phyloP scores from a whole-genome alignment of 1,284 basidiomycete genomes.

The Cutaneotrichosporon cutaneum region DNA sequence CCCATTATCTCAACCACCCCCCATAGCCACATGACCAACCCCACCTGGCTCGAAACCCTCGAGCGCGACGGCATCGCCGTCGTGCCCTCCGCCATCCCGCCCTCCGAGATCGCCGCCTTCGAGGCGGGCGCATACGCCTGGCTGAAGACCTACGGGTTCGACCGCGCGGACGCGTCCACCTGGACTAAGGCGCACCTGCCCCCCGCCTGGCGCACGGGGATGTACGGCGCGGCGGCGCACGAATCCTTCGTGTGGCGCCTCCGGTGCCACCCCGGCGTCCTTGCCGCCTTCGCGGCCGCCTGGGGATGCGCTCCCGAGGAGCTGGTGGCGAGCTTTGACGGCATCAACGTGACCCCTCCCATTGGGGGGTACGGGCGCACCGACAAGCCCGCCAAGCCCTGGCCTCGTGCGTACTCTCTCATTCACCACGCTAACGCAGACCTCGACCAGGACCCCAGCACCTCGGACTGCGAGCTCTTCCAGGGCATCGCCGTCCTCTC shows the following conservation, averaged over 20 bases:
- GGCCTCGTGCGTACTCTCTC: slow-evolving; percentile 31
- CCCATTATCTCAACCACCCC: no score
- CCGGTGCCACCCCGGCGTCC: slow-evolving; percentile 30
- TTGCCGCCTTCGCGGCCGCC: slow-evolving; percentile 35
- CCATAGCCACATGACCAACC: no score
- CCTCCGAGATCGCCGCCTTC: slow-evolving; percentile 18
- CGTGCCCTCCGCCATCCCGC: slow-evolving; percentile 18
- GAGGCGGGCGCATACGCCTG: slow-evolving; percentile 19
- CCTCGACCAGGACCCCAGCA: slow-evolving; percentile 30
- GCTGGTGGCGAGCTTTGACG: slow-evolving; percentile 42
- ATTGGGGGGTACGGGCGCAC: slow-evolving; percentile 13
- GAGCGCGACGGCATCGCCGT: slow-evolving; percentile 26
- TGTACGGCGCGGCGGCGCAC: slow-evolving; percentile 28
- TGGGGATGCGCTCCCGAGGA: slow-evolving; percentile 45
- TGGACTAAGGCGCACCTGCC: slow-evolving; percentile 32
- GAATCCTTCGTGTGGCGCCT: slow-evolving; percentile 47
- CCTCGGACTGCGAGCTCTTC: slow-evolving; percentile 24
- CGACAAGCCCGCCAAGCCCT: slow-evolving; percentile 22
- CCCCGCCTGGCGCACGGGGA: slow-evolving; percentile 27
- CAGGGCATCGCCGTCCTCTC: slow-evolving; percentile 32
- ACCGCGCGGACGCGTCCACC: slow-evolving; percentile 39
- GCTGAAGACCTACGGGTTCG: slow-evolving; percentile 36
- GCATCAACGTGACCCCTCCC: slow-evolving; percentile 29
- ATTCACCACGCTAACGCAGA: slow-evolving; percentile 23
- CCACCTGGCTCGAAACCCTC: slow-evolving; percentile 12